Evolutionary conservation across 1,284 basidiomycete genomes (phyloP), one percentile per base, ranked within the genome.

Genomic region (Gomphus sp.): DNA sequence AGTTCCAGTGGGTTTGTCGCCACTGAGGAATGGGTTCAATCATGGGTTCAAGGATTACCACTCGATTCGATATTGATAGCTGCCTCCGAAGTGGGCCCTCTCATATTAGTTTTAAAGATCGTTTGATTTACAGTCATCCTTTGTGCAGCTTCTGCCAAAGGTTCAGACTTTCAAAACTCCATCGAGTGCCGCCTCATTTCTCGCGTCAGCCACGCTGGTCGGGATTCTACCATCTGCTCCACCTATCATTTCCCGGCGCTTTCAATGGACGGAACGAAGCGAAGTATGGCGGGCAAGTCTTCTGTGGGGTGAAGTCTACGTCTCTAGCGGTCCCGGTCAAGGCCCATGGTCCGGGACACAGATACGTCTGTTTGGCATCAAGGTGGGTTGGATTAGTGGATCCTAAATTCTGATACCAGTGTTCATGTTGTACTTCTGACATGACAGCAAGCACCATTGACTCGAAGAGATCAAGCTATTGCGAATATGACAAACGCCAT

Each of bases 241-340:
- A 1, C 78, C 84, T 8, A 70, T 89, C 41, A 72, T 76, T 14
- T 80, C 91, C 14, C 79, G 93, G 50, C 79, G 76, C 60, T 96
- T 96, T 70, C 60, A 93, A 89, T 96, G 92, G 92, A 89, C 91
- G 4, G 87, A 92, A 63, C 87, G 91, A 3, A 93, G 91, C 4
- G 79, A 87, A 58, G 80, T 94, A 11, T 96, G 93, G 93, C 77
- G 95, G 51, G 91, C 91, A 9, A 91, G 89, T 0, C 73, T 96
- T 55, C 84, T 94, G 39, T 97, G 93, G 92, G 93, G 93, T 48
- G 91, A 94, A 68, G 82, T 94, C 25, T 97, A 94, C 68, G 87
- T 97, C n/a, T 85, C 85, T 44, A 87, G 85, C 8, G 86, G 93
- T 80, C 83, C 85, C 1, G 86, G 87, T 4, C 74, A 93, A 36